Base-by-base conservation (phyloP, 2,329 filamentous ascomycete species). In the Fusarium continuum region DNA sequence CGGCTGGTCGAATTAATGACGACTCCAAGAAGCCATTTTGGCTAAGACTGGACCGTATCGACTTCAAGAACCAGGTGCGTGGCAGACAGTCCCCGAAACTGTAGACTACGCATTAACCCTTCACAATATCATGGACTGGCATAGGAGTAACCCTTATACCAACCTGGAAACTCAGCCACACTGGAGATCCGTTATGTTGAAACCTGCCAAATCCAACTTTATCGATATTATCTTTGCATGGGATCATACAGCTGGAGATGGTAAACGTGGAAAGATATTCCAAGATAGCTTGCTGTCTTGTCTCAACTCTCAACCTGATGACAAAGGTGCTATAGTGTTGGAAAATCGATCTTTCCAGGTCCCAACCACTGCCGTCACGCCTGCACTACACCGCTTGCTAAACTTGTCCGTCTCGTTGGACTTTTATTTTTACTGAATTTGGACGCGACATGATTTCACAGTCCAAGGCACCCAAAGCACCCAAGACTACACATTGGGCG, bases 181-280 rank as follows among this genome's bases (percentile, higher is more conserved):
- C 1, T 64, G 54, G 60, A 55, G 61, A 35, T 28, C 38, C 0
- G 28, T 36, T 6, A 40, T 64, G 9, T 29, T 64, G 0, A 40
- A 16, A 6, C 17, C 32, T 1, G 2, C 8, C 25, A 19, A 32
- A 3, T 6, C 22, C 7, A 34, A 35, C 4, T 64, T 51, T 8
- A 23, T 64, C 1, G 61, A 64, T 9, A 2, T 64, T 2, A 8
- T 64, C 3, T 64, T 64, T 36, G 59, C 59, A 1, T 64, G 61
- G 61, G 54, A 64, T 3, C 61, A 64, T 13, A 60, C 61, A 1
- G 17, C 50, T 0, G 61, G 35, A 4, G 61, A 64, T 22, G 61
- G 61, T 1, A 64, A 64, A 3, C 60, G 61, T 11, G 61, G 61
- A 0, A 55, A 50, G 5, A 11, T 64, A 0, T 64, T 64, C 3